Conservation (phyloP, 202 grass and related monocot genomes). For the Saccharum hybrid region DNA sequence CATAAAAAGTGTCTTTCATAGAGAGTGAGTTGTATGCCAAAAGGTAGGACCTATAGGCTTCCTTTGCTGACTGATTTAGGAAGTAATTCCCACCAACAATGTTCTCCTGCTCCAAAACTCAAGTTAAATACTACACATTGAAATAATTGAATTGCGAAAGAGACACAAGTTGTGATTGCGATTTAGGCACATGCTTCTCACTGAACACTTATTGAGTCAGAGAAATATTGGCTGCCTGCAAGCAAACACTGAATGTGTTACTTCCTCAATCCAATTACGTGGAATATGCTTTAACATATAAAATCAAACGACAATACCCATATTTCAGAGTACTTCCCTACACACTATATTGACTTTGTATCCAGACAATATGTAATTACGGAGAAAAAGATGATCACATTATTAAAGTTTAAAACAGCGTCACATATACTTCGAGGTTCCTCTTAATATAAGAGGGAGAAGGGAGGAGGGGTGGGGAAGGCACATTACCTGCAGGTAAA, state of each 20-base stretch:
- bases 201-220: conserved; percentile 56
- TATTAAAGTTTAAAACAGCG: background rate
- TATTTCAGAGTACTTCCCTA: background rate
- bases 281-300: background rate
- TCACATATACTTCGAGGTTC: background rate
- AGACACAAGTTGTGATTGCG: conserved; percentile 50
- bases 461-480: background rate
- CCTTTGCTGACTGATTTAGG: conserved; percentile 56
- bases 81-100: conserved; percentile 70
- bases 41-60: conserved; percentile 85
- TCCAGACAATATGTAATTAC: background rate
- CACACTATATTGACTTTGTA: background rate
- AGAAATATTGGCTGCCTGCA: conserved; percentile 62
- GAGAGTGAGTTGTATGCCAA: conserved; percentile 81
- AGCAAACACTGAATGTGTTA: background rate
- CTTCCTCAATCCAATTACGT: background rate
- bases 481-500: conserved; percentile 58
- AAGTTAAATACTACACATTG: background rate
- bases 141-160: background rate
- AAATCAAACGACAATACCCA: background rate
- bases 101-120: conserved; percentile 59
- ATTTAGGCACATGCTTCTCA: conserved; percentile 51
- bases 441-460: background rate
- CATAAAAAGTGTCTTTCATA: conserved; percentile 83
- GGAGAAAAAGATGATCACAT: background rate